Evolutionary conservation across 2,329 filamentous ascomycete species (phyloP).

Genomic region (Fusarium graminum): DNA sequence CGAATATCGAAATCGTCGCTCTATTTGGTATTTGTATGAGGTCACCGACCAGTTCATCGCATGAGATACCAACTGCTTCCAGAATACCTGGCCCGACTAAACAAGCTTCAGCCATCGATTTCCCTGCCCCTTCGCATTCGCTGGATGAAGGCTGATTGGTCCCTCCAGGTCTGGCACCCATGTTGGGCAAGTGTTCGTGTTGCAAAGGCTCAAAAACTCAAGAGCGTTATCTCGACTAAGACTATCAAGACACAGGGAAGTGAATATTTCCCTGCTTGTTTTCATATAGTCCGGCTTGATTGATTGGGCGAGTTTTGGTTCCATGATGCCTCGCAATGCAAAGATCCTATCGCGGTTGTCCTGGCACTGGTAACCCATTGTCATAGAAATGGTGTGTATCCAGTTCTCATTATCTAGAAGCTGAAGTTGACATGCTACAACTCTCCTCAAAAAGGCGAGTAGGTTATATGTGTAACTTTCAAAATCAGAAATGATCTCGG

Average conservation of each 20-base stretch:
- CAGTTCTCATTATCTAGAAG: too few species aligned
- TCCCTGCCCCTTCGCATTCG: neutral
- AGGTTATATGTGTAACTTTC: neutral
- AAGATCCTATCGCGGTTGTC: constrained; percentile 5
- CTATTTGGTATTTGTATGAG: neutral
- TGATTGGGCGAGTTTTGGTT: neutral
- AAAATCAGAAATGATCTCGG: too few species aligned
- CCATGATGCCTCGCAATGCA: neutral
- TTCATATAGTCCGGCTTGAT: constrained; percentile 5
- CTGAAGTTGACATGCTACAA: neutral
- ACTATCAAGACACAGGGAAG: neutral
- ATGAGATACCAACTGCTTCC: neutral
- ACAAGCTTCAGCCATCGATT: neutral
- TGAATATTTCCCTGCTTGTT: neutral
- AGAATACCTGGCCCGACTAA: neutral
- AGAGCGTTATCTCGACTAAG: neutral
- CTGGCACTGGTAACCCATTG: neutral
- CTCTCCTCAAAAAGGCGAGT: too few species aligned
- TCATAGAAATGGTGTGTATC: neutral
- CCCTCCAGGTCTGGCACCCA: constrained; percentile 1
- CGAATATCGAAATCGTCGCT: too few species aligned
- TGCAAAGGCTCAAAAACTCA: neutral
- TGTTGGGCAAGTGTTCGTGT: neutral
- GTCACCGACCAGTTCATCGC: neutral
- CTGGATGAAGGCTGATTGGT: fast-evolving